Percentiles rank a stretch among this genome's conserved stretches.
phyloP scores from a whole-genome alignment of 768 basidiomycete species.

The Russula compacta region DNA sequence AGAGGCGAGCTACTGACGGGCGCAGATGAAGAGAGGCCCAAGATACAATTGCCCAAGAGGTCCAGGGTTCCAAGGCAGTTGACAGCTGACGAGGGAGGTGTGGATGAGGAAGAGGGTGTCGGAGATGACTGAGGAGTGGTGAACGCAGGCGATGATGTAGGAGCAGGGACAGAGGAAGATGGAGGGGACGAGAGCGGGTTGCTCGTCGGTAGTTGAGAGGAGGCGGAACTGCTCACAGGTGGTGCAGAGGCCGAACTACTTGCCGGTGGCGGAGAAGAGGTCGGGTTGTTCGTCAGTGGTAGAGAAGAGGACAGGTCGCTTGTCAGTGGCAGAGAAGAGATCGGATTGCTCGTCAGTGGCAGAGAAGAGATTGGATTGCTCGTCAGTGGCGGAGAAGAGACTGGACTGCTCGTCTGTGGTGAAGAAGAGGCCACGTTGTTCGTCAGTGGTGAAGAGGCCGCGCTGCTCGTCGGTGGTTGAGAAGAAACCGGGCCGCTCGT shows the following conservation, averaged over 20 bases:
- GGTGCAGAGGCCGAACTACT: not conserved
- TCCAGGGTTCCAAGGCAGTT: not conserved
- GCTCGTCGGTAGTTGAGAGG: not conserved
- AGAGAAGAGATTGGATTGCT: not conserved
- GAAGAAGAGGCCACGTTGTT: not conserved
- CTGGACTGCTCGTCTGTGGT: not conserved
- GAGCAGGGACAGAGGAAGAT: not conserved
- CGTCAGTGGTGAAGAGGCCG: too few species aligned
- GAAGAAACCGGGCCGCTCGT: too few species aligned
- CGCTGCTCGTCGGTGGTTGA: too few species aligned
- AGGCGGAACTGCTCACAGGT: not conserved
- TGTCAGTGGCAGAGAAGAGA: too few species aligned
- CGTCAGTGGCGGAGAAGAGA: not conserved
- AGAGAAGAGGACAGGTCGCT: not conserved
- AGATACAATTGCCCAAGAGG: constrained; percentile 1
- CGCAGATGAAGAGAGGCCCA: not conserved
- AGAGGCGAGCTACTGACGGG: not conserved
- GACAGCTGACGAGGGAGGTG: not conserved
- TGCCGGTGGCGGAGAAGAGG: not conserved
- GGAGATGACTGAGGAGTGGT: not conserved
- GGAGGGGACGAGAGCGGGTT: not conserved
- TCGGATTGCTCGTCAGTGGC: not conserved
- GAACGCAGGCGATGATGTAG: constrained; percentile 7
- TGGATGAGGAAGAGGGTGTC: constrained; percentile 1
- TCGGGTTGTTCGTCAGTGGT: not conserved